Base-by-base conservation (phyloP, 2,329 filamentous ascomycete species). In the Ustulina deusta region DNA sequence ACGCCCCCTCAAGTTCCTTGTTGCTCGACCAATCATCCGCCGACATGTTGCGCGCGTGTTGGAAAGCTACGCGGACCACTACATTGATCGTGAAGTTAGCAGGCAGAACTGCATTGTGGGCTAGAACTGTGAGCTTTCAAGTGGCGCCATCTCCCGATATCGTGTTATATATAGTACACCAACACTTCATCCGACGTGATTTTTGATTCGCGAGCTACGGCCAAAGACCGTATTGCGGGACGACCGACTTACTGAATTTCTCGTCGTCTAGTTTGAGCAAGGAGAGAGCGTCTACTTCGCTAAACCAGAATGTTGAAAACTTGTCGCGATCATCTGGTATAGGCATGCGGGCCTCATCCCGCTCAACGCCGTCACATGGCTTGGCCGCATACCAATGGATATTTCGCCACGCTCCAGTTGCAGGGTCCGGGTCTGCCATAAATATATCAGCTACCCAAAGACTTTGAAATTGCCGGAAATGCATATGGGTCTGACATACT, bases 221-320 rank as follows among this genome's bases (percentile, higher is more conserved):
- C 22, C 40, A 20, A 7, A 40, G 32, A 27, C 42, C 36, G 17
- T 54, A 27, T 61, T 32, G 56, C 15, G 46, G 55, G 44, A 57
- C 17, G 22, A n/a, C n/a, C n/a, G n/a, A 69, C 75, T 76, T 68
- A 76, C 75, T 76, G 67, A 72, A 77, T 48, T 74, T 74, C 69
- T 77, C 75, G 46, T 77, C 75, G 49, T 76, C 73, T 38, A 77
- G 66, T 64, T 76, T 77, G 40, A 77, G 74, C 20, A 20, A 71
- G 27, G 68, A 44, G 9, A 75, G 60, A 15, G 75, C 75, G 27
- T 76, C 74, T 20, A 11, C 20, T 49, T 77, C 75, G 52, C 72
- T 65, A 51, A 75, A 72, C 75, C 75, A 77, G 63, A 72, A 72
- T 3, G 75, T 76, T 32, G 74, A 68, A 57, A 76, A 76, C 66